phyloP scores from a whole-genome alignment of 2,329 filamentous ascomycete species.

The Ilyonectria destructans region DNA sequence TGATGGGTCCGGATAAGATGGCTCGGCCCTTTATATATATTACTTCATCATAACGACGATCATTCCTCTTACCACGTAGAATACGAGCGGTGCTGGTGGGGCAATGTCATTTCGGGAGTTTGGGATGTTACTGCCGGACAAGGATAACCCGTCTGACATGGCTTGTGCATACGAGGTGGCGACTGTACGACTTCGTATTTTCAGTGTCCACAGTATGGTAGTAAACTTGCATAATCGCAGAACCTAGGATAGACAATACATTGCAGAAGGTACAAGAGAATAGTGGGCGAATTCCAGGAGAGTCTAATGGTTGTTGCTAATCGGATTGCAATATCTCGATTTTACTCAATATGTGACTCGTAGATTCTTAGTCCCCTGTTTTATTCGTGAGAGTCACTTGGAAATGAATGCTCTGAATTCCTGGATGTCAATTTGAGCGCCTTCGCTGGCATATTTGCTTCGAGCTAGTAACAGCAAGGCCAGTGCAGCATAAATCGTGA shows the following conservation, averaged over 20 bases:
- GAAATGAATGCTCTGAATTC: too few relatives aligned
- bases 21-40: neutral
- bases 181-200: neutral
- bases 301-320: too few relatives aligned
- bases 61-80: neutral
- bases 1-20: neutral
- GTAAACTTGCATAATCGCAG: neutral
- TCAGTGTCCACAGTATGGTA: neutral
- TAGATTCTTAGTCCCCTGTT: too few relatives aligned
- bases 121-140: neutral
- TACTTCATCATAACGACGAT: constrained; percentile 6
- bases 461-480: too few relatives aligned
- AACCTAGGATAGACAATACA: neutral
- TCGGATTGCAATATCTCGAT: too few relatives aligned
- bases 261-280: too few relatives aligned
- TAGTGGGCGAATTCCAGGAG: too few relatives aligned
- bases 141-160: neutral
- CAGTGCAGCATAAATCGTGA: too few relatives aligned
- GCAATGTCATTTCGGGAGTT: neutral
- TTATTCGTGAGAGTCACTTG: too few relatives aligned
- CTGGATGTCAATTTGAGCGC: too few relatives aligned
- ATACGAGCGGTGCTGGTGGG: constrained; percentile 12
- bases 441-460: too few relatives aligned
- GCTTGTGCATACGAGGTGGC: constrained; percentile 18
- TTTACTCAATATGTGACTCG: too few relatives aligned